Conservation (phyloP, 371 early-diverging fungal species). For the Mucor sp. region DNA sequence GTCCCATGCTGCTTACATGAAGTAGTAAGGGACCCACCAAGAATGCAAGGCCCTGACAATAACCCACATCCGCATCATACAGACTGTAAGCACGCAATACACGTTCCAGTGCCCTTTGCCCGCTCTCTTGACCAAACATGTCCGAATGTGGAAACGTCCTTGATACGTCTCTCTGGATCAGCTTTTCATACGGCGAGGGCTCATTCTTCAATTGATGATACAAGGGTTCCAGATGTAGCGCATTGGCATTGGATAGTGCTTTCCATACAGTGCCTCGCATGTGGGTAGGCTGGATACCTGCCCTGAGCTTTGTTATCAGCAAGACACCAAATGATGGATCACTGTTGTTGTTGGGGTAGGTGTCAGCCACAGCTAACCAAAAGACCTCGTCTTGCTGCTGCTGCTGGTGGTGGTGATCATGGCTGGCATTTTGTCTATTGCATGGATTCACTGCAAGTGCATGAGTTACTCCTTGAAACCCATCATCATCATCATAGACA, state of each 20-base stretch:
- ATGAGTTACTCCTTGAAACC: not conserved
- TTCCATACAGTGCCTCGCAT: slow-evolving; percentile 94
- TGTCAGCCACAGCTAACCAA: slow-evolving; percentile 21
- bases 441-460: not conserved
- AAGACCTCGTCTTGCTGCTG: slow-evolving; percentile 1
- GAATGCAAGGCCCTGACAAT: slow-evolving; percentile 96
- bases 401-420: not conserved
- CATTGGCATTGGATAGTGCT: slow-evolving; percentile 81
- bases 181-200: slow-evolving; percentile 81
- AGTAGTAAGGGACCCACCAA: slow-evolving; percentile 89
- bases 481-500: not conserved
- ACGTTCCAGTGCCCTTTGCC: slow-evolving; percentile 79
- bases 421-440: not conserved
- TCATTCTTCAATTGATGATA: slow-evolving; percentile 83
- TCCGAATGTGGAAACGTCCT: slow-evolving; percentile 89
- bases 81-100: slow-evolving; percentile 90
- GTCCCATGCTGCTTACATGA: slow-evolving; percentile 57
- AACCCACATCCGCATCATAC: slow-evolving; percentile 91
- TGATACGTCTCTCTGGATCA: slow-evolving; percentile 89
- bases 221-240: slow-evolving; percentile 75
- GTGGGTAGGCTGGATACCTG: slow-evolving; percentile 79
- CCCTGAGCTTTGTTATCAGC: slow-evolving; percentile 67
- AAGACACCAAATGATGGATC: slow-evolving; percentile 36
- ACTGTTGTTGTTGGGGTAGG: slow-evolving; percentile 28
- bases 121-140: slow-evolving; percentile 82